These are phyloP conservation scores for Aspergillus homomorphus DNA, from an alignment of 495 filamentous ascomycete genomes.

Conservation along the genomic window DNA sequence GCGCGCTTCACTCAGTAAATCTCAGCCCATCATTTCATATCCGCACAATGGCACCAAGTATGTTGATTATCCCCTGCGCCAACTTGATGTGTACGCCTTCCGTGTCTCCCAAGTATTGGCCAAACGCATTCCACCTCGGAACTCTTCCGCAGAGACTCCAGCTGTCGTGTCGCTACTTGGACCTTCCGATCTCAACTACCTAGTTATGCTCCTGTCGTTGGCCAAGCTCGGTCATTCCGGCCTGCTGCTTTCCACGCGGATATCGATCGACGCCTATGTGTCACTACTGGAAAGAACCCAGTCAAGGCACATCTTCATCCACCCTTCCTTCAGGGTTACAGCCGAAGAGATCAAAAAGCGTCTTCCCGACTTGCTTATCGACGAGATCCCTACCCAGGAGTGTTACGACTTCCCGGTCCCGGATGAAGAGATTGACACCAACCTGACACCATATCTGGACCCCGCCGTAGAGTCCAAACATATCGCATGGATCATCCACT, in stretches of 20 bases:
- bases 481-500: constrained; percentile 52
- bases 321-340: constrained; percentile 23
- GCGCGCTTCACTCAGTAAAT: constrained; percentile 22
- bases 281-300: constrained; percentile 37
- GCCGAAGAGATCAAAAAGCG: constrained; percentile 22
- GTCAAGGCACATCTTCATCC: constrained; percentile 31
- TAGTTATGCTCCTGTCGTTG: constrained; percentile 41
- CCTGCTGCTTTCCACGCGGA: constrained; percentile 42
- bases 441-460: constrained; percentile 20
- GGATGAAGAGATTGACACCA: constrained; percentile 16
- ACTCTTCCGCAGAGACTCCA: constrained; percentile 26
- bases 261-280: constrained; percentile 40
- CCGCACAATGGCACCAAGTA: constrained; percentile 26
- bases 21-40: constrained; percentile 31
- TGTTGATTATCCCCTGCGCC: constrained; percentile 29
- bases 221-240: constrained; percentile 41
- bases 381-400: constrained; percentile 18
- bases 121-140: constrained; percentile 16
- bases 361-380: constrained; percentile 15
- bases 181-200: constrained; percentile 37
- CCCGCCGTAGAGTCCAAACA: constrained; percentile 27
- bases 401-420: constrained; percentile 20
- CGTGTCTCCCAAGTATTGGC: constrained; percentile 26
- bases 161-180: constrained; percentile 40
- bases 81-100: constrained; percentile 33